A percentile compares a stretch with the other conserved stretches of the same genome.
Conservation (phyloP, 1,139 yeast species). For the Kazachstania sp. region DNA sequence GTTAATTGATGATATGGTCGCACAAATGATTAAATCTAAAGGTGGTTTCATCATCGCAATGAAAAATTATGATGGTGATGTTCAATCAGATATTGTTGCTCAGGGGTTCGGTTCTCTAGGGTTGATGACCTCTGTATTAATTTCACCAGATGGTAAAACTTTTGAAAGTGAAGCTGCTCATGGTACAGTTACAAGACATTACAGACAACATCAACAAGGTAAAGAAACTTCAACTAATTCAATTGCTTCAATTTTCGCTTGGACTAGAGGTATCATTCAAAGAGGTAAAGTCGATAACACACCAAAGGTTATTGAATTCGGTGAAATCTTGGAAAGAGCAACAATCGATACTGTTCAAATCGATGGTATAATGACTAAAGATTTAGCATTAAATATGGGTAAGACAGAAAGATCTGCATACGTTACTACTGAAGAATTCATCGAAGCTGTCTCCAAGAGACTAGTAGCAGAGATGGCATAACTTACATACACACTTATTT, state of each 20-base stretch:
- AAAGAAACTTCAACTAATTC: slow-evolving; percentile 97
- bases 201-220: slow-evolving; percentile 89
- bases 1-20: slow-evolving; percentile 96
- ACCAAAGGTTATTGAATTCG: slow-evolving; percentile 76
- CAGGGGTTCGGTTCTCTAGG: slow-evolving; percentile 97
- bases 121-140: slow-evolving; percentile 87
- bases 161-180: slow-evolving; percentile 97
- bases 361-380: slow-evolving; percentile 92
- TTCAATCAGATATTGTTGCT: slow-evolving; percentile 92
- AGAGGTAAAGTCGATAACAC: slow-evolving; percentile 85
- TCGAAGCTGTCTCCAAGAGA: slow-evolving; percentile 66
- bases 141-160: slow-evolving; percentile 92
- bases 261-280: slow-evolving; percentile 88
- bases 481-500: not conserved
- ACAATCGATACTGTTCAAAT: slow-evolving; percentile 76
- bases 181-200: slow-evolving; percentile 96
- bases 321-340: slow-evolving; percentile 67
- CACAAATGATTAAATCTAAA: slow-evolving; percentile 91
- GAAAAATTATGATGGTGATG: slow-evolving; percentile 97
- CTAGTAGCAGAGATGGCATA: slow-evolving; percentile 19
- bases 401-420: slow-evolving; percentile 71
- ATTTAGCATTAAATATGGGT: slow-evolving; percentile 81
- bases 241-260: slow-evolving; percentile 94
- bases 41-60: slow-evolving; percentile 94
- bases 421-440: slow-evolving; percentile 85